phyloP scores from a whole-genome alignment of 1,284 basidiomycete species.

The Albatrellus sp. region DNA sequence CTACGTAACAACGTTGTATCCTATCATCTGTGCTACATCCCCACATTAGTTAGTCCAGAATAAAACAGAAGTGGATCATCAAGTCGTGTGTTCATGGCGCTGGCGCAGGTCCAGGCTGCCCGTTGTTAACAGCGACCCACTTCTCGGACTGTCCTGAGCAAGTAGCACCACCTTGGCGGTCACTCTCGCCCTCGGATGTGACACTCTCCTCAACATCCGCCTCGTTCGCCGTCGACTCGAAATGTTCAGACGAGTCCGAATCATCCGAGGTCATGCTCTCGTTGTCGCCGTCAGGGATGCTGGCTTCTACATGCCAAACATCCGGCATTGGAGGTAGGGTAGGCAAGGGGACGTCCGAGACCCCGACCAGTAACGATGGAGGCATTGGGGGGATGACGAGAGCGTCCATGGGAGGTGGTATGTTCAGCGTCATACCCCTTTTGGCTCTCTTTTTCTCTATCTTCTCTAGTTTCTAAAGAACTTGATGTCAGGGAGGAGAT shows the following conservation, averaged over 20 bases:
- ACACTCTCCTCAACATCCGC: slow-evolving; percentile 64
- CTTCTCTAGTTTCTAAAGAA: slow-evolving; percentile 27
- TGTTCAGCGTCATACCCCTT: slow-evolving; percentile 17
- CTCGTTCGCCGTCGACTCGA: slow-evolving; percentile 37
- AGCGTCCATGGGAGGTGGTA: slow-evolving; percentile 17
- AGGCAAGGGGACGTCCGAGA: slow-evolving; percentile 6
- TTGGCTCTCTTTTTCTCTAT: slow-evolving; percentile 40
- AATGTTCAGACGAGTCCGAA: slow-evolving; percentile 19
- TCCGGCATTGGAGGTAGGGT: slow-evolving; percentile 1
- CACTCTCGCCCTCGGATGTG: slow-evolving; percentile 53
- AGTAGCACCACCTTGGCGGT: slow-evolving; percentile 3
- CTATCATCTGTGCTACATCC: too few species aligned
- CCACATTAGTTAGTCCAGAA: too few species aligned
- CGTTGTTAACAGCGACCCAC: slow-evolving; percentile 55
- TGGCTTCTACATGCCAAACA: slow-evolving; percentile 1
- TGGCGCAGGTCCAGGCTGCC: slow-evolving; percentile 13
- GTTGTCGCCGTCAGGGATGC: slow-evolving; percentile 7
- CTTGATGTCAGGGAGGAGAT: background rate
- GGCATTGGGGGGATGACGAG: slow-evolving; percentile 3
- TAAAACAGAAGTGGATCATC: too few species aligned
- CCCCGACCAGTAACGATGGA: background rate
- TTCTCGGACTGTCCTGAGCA: slow-evolving; percentile 36
- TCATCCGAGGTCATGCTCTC: slow-evolving; percentile 7
- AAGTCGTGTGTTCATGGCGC: background rate
- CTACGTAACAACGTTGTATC: too few species aligned